phyloP scores from a whole-genome alignment of 148 eudicot species.

The Bassia scoparia region DNA sequence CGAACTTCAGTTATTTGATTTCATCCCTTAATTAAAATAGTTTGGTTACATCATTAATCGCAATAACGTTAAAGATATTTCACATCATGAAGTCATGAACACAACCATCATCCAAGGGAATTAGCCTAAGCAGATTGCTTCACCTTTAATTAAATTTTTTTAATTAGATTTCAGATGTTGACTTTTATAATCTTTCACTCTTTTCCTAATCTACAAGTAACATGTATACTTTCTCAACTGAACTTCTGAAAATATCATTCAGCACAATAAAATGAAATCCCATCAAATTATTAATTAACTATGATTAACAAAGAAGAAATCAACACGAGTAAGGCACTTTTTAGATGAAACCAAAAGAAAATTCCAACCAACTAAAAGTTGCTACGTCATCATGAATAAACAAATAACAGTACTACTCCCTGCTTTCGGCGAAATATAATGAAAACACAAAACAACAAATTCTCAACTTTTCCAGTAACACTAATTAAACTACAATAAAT shows the following conservation, averaged over 20 bases:
- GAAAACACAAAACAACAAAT: neutral
- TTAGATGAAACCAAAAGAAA: neutral
- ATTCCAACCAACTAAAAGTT: constrained; percentile 1
- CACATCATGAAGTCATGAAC: neutral
- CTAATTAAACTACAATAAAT: neutral
- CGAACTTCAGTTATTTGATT: too few relatives aligned
- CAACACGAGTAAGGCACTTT: neutral
- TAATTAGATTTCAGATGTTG: neutral
- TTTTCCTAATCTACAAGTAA: neutral
- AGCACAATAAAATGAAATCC: neutral
- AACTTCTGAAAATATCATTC: neutral
- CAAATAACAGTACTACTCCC: neutral
- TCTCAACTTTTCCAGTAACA: neutral
- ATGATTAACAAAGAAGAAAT: neutral
- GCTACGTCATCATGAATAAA: constrained; percentile 1
- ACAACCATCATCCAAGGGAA: neutral
- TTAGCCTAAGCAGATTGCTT: neutral
- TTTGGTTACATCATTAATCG: too few relatives aligned
- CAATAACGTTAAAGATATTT: neutral
- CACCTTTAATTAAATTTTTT: neutral
- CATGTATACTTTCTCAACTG: neutral
- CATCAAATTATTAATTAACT: neutral
- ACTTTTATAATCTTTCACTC: neutral
- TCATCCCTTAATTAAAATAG: too few relatives aligned
- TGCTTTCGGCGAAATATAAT: neutral